These are phyloP conservation scores for Rhododendron williamsianum DNA, from an alignment of 148 eudicot genomes.

Conservation along the genomic window DNA sequence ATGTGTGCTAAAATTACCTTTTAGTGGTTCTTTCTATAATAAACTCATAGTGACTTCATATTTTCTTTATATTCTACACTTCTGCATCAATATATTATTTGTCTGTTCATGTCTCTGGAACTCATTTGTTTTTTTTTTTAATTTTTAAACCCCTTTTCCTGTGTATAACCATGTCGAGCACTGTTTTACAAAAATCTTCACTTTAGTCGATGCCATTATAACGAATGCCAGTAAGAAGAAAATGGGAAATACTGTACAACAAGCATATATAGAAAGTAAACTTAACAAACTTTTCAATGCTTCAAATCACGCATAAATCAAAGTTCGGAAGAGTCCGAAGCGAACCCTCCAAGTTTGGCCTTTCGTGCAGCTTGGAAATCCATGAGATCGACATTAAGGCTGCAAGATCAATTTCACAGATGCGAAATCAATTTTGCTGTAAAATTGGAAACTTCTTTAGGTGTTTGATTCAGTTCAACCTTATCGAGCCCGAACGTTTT, in stretches of 20 bases:
- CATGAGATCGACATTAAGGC: too few relatives aligned
- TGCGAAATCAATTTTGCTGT: too few relatives aligned
- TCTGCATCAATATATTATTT: neutral
- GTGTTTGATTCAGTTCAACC: neutral
- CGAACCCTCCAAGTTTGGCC: neutral
- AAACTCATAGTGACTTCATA: neutral
- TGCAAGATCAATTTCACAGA: neutral
- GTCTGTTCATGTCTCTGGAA: neutral
- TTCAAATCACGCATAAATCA: too few relatives aligned
- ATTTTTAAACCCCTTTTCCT: neutral
- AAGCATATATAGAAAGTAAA: too few relatives aligned
- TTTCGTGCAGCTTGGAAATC: neutral
- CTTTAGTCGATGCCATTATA: too few relatives aligned
- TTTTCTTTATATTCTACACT: neutral
- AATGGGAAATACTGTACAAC: too few relatives aligned
- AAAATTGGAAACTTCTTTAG: neutral
- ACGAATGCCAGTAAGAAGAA: too few relatives aligned
- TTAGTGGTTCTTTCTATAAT: neutral
- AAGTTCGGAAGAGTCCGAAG: neutral
- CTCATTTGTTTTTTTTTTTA: neutral
- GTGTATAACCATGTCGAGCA: neutral
- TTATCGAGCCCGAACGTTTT: neutral
- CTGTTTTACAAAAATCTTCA: neutral
- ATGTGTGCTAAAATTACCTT: neutral
- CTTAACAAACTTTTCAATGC: too few relatives aligned